These are phyloP conservation scores for Stellera chamaejasme DNA, from an alignment of 345 rosid genomes.

Conservation along the genomic window DNA sequence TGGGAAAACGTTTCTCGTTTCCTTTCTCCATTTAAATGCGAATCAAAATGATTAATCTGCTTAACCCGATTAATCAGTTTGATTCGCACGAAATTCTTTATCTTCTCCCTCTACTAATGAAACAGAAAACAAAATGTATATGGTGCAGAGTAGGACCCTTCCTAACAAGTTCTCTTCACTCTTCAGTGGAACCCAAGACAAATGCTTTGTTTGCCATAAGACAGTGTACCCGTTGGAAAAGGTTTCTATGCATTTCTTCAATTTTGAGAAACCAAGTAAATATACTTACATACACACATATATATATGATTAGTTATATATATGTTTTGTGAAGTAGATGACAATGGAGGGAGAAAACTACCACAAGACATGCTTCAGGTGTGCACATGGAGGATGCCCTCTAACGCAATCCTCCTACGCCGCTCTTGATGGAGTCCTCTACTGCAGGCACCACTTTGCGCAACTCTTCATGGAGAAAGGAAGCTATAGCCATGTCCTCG, in stretches of 20 bases:
- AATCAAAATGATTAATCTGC: too few species aligned
- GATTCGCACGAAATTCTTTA: too few species aligned
- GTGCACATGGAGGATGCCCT: constrained; percentile 72
- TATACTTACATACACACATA: background rate
- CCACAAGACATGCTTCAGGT: constrained; percentile 89
- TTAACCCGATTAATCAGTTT: too few species aligned
- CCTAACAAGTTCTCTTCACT: constrained; percentile 64
- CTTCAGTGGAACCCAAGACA: constrained; percentile 82
- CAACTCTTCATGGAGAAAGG: constrained; percentile 76
- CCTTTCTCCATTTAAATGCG: too few species aligned
- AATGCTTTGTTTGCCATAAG: constrained; percentile 65
- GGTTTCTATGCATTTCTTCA: constrained; percentile 23
- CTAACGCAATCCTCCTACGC: constrained; percentile 71
- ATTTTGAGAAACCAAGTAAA: background rate
- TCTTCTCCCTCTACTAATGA: too few species aligned
- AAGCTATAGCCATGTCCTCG: constrained; percentile 7
- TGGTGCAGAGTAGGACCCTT: constrained; percentile 40
- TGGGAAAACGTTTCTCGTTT: too few species aligned
- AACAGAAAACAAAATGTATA: too few species aligned
- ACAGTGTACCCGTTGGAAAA: constrained; percentile 81
- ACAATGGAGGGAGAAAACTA: constrained; percentile 75
- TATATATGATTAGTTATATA: constrained; percentile 4
- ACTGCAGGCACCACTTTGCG: constrained; percentile 87
- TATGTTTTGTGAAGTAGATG: constrained; percentile 30
- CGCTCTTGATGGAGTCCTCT: constrained; percentile 65